Evolutionary conservation across 768 basidiomycete species (phyloP), one percentile per base, ranked within the genome.

Genomic region (Lactifluus subvellereus): DNA sequence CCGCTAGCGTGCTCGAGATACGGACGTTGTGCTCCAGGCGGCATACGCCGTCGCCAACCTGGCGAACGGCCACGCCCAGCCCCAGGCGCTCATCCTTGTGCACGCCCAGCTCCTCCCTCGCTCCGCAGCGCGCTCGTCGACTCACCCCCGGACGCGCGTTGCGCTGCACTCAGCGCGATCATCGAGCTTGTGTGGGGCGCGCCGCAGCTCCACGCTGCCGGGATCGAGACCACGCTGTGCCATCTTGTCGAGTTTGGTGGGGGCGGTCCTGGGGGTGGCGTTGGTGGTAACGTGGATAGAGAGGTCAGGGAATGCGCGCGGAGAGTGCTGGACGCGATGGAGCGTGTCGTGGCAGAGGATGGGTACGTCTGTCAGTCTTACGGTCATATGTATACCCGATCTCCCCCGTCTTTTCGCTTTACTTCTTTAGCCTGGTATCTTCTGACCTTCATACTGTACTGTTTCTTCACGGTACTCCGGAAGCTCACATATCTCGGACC

Each of bases 31-130:
- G 4, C 75, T 78, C 3, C 84, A 83, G 80, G 84, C 87, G 0
- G 79, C 86, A 0, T 83, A 77, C 69, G 74, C 83, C 2, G 79
- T 91, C 0, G 85, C 85, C 0, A 91, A 91, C 71, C 76, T 92
- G 16, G 79, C 84, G 38, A 89, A 90, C 70, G 84, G 84, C 42
- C 71, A 75, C 2, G 70, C 77, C 0, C 71, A 74, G 16, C 78
- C 82, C 49, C 86, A 85, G 60, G 75, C 76, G 45, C 72, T 76
- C 27, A 80, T 91, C 38, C 74, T 85, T 18, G 68, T 74, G 0
- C 78, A 84, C 60, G 74, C 80, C 0, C 74, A 75, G 6, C 75
- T 91, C 6, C 79, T 91, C 4, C 69, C 11, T 77, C 82, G 1
- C 74, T 91, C 0, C 81, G 82, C n/a, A 66, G 70, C 6, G 83